phyloP scores from a whole-genome alignment of 2,329 filamentous ascomycete species.

The Cadophora sp. region DNA sequence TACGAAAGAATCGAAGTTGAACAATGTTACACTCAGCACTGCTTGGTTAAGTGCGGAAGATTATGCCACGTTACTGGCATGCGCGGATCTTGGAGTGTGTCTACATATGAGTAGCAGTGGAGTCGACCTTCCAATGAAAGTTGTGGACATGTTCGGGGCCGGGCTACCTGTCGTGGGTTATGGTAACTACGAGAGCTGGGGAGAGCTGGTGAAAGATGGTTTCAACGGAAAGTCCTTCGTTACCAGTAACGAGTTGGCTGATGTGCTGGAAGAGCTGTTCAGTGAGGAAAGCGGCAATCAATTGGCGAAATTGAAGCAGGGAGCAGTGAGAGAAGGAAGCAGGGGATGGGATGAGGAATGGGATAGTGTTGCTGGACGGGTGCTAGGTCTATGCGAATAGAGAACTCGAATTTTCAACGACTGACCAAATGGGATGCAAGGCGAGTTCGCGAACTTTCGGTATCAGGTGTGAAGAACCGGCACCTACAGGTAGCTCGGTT shows the following conservation, averaged over 20 bases:
- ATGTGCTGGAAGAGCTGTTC: conserved; percentile 71
- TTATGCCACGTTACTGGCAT: conserved; percentile 84
- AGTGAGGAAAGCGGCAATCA: conserved; percentile 55
- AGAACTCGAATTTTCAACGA: too few species aligned
- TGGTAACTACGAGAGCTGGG: conserved; percentile 84
- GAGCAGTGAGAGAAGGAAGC: conserved; percentile 76
- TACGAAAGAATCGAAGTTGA: conserved; percentile 65
- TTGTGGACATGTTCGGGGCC: conserved; percentile 98
- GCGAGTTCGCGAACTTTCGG: too few species aligned
- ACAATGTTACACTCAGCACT: conserved; percentile 75
- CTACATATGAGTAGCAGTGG: conserved; percentile 93
- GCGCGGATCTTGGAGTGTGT: conserved; percentile 88
- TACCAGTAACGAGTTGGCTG: conserved; percentile 68
- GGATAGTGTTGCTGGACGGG: conserved; percentile 78
- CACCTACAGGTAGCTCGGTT: neutral
- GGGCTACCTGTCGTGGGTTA: conserved; percentile 91
- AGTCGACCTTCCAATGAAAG: conserved; percentile 98
- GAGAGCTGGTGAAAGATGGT: conserved; percentile 87
- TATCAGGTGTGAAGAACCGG: too few species aligned
- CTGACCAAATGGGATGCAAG: too few species aligned
- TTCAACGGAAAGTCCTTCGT: conserved; percentile 87
- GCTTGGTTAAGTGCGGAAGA: conserved; percentile 86
- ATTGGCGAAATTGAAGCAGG: conserved; percentile 66
- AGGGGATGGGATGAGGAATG: conserved; percentile 92
- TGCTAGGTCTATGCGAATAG: conserved; percentile 63